Conservation (phyloP, 305 asterid genomes). For the Rubia peregrina region DNA sequence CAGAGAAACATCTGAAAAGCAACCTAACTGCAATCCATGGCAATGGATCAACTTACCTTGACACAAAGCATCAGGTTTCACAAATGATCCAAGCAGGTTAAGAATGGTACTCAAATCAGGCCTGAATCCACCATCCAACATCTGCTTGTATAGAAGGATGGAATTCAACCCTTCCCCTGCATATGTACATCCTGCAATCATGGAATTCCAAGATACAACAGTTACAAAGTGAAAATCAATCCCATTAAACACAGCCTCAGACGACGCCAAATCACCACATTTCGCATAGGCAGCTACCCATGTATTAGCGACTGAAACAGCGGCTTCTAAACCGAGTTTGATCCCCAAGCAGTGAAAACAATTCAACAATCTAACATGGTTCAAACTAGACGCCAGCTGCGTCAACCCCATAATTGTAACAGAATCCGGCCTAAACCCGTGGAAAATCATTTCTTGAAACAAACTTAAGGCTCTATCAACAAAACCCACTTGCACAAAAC, state of each 20-base stretch:
- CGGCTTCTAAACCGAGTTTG: conserved; percentile 35
- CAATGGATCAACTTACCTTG: conserved; percentile 50
- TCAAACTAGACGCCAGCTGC: conserved; percentile 38
- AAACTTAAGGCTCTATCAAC: conserved; percentile 29
- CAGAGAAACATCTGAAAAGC: conserved; percentile 33
- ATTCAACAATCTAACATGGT: conserved; percentile 29
- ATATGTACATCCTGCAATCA: conserved; percentile 48
- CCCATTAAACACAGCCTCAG: conserved; percentile 49
- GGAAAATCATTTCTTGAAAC: conserved; percentile 40
- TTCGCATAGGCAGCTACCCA: conserved; percentile 58
- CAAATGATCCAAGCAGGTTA: conserved; percentile 47
- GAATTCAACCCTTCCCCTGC: conserved; percentile 39
- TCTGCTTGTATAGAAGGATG: conserved; percentile 27
- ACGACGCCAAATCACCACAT: conserved; percentile 32
- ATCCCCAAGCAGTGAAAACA: conserved; percentile 49
- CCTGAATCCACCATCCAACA: conserved; percentile 36
- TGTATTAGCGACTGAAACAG: conserved; percentile 51
- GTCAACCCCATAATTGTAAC: conserved; percentile 51
- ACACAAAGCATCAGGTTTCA: conserved; percentile 26
- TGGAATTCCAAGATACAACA: conserved; percentile 56
- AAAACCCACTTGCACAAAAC: conserved; percentile 43
- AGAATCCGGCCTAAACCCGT: conserved; percentile 41
- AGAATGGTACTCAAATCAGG: conserved; percentile 57
- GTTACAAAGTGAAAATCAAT: conserved; percentile 28
- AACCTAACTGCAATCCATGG: conserved; percentile 47